Evolutionary conservation across 352 stramenopile species (phyloP).

Genomic region (Globisporangium megalacanthum): DNA sequence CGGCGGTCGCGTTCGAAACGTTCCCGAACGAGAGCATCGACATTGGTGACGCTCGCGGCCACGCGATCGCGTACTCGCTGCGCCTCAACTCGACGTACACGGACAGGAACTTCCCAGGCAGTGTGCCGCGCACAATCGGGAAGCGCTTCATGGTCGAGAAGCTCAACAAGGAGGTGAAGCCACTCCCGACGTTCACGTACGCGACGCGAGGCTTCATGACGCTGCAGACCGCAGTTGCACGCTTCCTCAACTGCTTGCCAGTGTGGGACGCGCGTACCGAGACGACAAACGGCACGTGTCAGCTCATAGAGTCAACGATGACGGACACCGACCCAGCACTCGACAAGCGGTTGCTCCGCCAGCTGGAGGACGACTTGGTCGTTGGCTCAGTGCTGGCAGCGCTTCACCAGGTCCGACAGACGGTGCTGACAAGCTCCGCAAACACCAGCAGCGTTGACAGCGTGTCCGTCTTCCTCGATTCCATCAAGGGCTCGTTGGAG

Average conservation of each 20-base stretch:
- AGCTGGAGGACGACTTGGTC: constrained; percentile 52
- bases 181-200: constrained; percentile 34
- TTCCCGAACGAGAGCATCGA: constrained; percentile 25
- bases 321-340: constrained; percentile 8
- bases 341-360: constrained; percentile 35
- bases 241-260: constrained; percentile 65
- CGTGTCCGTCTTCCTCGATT: constrained; percentile 9
- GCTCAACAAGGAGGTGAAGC: constrained; percentile 18
- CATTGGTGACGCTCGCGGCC: constrained; percentile 30
- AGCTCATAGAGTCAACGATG: constrained; percentile 34
- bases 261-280: constrained; percentile 28
- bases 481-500: constrained; percentile 6
- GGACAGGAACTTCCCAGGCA: constrained; percentile 22
- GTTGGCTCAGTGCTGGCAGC: constrained; percentile 31
- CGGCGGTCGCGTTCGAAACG: constrained; percentile 49
- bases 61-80: constrained; percentile 53
- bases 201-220: constrained; percentile 62
- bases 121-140: constrained; percentile 39
- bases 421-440: neutral
- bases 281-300: constrained; percentile 34
- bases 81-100: constrained; percentile 60
- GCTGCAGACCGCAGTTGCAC: constrained; percentile 58
- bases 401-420: neutral
- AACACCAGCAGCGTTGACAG: neutral
- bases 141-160: constrained; percentile 13